phyloP scores from a whole-genome alignment of 495 filamentous ascomycete species.

The Annulohypoxylon moriforme region DNA sequence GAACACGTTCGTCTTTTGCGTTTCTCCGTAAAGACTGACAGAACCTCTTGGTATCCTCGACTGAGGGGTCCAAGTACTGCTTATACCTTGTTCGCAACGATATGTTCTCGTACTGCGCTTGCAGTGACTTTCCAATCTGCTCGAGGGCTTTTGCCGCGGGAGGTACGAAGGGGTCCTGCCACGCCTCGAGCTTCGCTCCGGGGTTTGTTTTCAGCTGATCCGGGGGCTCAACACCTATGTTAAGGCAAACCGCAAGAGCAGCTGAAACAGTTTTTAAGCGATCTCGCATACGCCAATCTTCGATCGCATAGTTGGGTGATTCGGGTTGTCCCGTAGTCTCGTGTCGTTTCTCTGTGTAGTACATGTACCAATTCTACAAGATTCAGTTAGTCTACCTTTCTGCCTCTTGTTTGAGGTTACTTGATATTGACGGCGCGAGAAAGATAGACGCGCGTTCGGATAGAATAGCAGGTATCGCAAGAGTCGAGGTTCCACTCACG shows the following conservation, averaged over 20 bases:
- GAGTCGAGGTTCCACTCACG: conserved; percentile 51
- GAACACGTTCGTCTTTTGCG: conserved; percentile 92
- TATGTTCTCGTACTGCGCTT: conserved; percentile 94
- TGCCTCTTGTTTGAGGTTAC: conserved; percentile 20
- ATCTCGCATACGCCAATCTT: conserved; percentile 98
- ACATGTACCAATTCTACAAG: conserved; percentile 93
- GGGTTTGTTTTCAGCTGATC: conserved; percentile 94
- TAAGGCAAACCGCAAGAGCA: conserved; percentile 91
- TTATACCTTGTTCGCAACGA: conserved; percentile 96
- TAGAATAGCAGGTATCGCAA: conserved; percentile 44
- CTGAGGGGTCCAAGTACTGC: conserved; percentile 93
- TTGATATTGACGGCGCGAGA: conserved; percentile 33
- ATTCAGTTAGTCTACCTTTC: conserved; percentile 40
- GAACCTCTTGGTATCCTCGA: conserved; percentile 97
- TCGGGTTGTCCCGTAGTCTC: conserved; percentile 95
- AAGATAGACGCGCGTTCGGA: conserved; percentile 52
- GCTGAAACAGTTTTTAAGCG: conserved; percentile 96
- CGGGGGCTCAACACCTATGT: conserved; percentile 96
- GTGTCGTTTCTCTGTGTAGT: conserved; percentile 96
- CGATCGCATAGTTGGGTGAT: conserved; percentile 65
- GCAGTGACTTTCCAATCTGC: conserved; percentile 92
- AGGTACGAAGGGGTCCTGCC: conserved; percentile 89
- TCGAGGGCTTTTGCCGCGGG: conserved; percentile 88
- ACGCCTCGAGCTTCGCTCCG: conserved; percentile 92
- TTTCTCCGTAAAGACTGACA: conserved; percentile 87